Conservation (phyloP, 2,329 filamentous ascomycete species). For the Arthrobotrys musiformis region DNA sequence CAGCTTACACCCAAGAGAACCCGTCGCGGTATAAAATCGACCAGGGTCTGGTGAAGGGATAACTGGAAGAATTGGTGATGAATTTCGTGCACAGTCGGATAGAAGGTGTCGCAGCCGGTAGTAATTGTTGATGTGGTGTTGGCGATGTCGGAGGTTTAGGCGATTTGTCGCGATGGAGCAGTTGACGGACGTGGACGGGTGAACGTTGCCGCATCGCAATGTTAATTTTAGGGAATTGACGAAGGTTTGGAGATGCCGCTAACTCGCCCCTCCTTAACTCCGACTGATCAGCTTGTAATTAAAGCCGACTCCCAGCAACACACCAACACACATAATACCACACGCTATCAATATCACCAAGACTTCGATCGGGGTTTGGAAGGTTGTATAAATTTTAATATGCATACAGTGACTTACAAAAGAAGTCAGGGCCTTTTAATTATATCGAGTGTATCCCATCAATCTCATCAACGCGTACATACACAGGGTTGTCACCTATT, state of each 20-base stretch:
- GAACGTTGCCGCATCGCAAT: constrained; percentile 36
- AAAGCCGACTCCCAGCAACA: neutral
- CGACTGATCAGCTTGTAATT: too few relatives aligned
- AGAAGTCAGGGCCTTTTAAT: too few relatives aligned
- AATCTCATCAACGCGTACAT: too few relatives aligned
- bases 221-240: constrained; percentile 3
- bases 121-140: neutral
- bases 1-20: neutral
- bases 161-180: constrained; percentile 8
- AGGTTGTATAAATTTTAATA: too few relatives aligned
- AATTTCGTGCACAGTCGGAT: neutral
- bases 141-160: neutral
- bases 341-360: neutral
- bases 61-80: neutral
- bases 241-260: constrained; percentile 26
- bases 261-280: constrained; percentile 12
- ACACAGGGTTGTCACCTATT: too few relatives aligned
- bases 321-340: constrained; percentile 8
- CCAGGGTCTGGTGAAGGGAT: neutral
- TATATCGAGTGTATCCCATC: too few relatives aligned
- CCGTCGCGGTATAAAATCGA: neutral
- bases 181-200: neutral
- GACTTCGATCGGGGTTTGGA: too few relatives aligned
- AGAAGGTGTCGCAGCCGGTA: neutral
- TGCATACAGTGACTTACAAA: too few relatives aligned